A percentile compares a stretch with the other conserved stretches of the same genome.
phyloP scores from a whole-genome alignment of 192 early-diverging fungal species.

The Podila minutissima region DNA sequence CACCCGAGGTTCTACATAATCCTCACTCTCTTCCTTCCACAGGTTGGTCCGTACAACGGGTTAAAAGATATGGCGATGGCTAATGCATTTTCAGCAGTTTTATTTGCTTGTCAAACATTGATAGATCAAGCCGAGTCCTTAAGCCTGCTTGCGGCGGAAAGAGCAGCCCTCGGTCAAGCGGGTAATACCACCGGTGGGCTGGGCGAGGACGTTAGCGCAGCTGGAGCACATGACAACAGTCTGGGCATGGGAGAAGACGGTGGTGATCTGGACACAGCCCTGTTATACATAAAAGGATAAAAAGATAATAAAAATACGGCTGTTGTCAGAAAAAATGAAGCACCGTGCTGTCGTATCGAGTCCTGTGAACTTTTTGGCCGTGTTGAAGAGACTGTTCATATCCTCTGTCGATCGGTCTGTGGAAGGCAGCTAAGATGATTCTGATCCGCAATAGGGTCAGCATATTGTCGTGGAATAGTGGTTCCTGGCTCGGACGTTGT shows the following conservation, averaged over 20 bases:
- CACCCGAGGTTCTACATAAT: too few species aligned
- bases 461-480: too few species aligned
- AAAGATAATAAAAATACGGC: background rate
- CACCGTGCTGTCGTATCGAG: background rate
- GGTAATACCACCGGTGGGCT: slow-evolving; percentile 98
- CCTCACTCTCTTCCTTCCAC: too few species aligned
- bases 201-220: slow-evolving; percentile 97
- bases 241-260: slow-evolving; percentile 99
- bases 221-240: slow-evolving; percentile 96
- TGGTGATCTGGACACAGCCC: slow-evolving; percentile 98
- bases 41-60: too few species aligned
- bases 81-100: background rate
- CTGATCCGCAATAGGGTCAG: too few species aligned
- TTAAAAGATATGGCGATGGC: too few species aligned
- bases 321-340: background rate
- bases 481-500: too few species aligned
- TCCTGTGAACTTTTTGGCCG: background rate
- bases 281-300: background rate
- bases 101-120: slow-evolving; percentile 2
- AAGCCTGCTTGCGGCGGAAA: slow-evolving; percentile 57
- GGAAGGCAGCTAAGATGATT: too few species aligned
- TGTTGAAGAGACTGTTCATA: too few species aligned
- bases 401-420: too few species aligned
- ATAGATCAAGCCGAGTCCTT: slow-evolving; percentile 15
- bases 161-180: slow-evolving; percentile 88